These are phyloP conservation scores for Chrysoporthe cubensis DNA, from an alignment of 2,329 filamentous ascomycete genomes.

Conservation along the genomic window DNA sequence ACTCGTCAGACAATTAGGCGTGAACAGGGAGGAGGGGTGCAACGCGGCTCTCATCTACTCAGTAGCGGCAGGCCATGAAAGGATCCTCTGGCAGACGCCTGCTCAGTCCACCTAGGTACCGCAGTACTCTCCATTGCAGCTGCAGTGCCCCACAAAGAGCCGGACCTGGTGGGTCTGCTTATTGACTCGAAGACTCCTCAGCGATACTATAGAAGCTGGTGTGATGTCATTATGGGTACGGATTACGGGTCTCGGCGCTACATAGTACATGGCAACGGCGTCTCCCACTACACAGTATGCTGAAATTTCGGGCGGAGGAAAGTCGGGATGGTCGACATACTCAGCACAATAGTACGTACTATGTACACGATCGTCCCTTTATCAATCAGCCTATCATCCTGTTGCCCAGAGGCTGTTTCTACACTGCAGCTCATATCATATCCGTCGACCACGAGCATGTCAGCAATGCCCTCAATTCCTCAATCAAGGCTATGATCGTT, in stretches of 20 bases:
- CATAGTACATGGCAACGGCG: background rate
- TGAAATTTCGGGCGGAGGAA: background rate
- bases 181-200: background rate
- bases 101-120: background rate
- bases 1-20: background rate
- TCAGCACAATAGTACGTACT: background rate
- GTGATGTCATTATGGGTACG: constrained; percentile 1
- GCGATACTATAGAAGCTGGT: background rate
- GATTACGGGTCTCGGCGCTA: background rate
- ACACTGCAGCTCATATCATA: background rate
- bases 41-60: background rate
- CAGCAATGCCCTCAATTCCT: background rate
- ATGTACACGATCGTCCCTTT: background rate
- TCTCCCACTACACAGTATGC: background rate
- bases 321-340: background rate
- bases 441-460: background rate
- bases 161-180: background rate
- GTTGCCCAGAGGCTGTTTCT: background rate
- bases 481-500: background rate
- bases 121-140: background rate
- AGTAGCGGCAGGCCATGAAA: background rate
- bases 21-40: background rate
- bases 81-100: background rate
- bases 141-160: background rate
- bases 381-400: background rate